phyloP scores from a whole-genome alignment of 495 filamentous ascomycete species.

The Trichoderma parareesei region DNA sequence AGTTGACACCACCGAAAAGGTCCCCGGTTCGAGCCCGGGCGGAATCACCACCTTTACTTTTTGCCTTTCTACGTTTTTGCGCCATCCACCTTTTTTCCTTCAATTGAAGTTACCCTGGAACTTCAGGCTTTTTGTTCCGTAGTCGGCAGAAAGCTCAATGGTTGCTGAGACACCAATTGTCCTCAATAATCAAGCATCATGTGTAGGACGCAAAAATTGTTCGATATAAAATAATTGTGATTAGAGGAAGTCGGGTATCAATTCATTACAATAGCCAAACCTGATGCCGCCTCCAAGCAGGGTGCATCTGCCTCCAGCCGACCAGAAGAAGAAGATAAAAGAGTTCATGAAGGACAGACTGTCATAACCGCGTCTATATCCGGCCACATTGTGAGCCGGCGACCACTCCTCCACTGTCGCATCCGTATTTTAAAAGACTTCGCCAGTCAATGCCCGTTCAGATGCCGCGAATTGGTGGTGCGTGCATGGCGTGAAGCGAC shows the following conservation, averaged over 20 bases:
- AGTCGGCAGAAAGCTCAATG: no score
- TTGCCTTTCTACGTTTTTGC: not conserved
- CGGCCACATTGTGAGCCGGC: constrained; percentile 1
- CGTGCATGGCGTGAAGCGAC: not conserved
- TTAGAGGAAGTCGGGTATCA: constrained; percentile 9
- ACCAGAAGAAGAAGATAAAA: not conserved
- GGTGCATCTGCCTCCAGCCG: not conserved
- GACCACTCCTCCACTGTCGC: not conserved
- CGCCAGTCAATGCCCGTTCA: not conserved
- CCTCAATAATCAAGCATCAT: no score
- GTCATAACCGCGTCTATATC: not conserved
- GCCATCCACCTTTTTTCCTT: not conserved
- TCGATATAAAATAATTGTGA: not conserved
- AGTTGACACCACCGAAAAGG: constrained; percentile 8
- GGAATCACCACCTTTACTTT: constrained; percentile 9
- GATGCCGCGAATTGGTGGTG: not conserved
- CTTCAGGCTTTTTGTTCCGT: no score
- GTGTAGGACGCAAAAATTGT: not conserved
- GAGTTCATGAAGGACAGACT: not conserved
- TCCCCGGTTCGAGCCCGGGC: constrained; percentile 9
- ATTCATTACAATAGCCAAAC: constrained; percentile 7
- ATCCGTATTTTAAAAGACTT: not conserved
- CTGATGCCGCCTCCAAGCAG: not conserved
- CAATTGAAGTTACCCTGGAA: no score
- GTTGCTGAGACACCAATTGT: no score